Evolutionary conservation across 2,329 filamentous ascomycete genomes (phyloP).

Genomic region (Fusarium marasasianum): DNA sequence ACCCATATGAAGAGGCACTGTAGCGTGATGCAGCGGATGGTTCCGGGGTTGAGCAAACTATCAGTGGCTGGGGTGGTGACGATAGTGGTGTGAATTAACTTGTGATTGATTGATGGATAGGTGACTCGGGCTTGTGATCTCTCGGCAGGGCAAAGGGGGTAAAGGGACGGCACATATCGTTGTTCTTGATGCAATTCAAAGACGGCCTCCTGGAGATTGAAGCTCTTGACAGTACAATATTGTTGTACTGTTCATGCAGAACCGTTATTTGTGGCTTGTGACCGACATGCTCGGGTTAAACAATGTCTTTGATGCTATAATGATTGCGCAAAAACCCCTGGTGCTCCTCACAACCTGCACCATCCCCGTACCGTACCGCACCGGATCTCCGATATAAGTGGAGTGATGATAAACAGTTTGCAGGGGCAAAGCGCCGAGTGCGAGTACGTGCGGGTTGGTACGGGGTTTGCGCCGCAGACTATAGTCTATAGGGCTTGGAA

Average conservation of each 20-base stretch:
- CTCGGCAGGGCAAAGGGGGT: constrained; percentile 6
- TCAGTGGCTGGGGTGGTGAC: neutral
- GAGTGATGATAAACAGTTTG: constrained; percentile 24
- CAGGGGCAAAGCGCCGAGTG: constrained; percentile 23
- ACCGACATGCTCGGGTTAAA: constrained; percentile 7
- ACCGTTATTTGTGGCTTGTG: constrained; percentile 10
- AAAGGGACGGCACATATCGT: neutral
- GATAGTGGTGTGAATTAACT: constrained; percentile 30
- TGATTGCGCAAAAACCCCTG: neutral
- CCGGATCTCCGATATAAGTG: constrained; percentile 37
- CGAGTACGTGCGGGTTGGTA: constrained; percentile 8
- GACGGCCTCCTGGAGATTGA: neutral
- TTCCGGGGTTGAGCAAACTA: neutral
- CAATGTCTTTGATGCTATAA: constrained; percentile 8
- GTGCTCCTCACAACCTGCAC: neutral
- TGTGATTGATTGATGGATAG: constrained; percentile 20
- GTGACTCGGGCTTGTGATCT: constrained; percentile 7
- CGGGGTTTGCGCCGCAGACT: constrained; percentile 8
- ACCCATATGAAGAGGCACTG: constrained; percentile 5
- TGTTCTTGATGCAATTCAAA: neutral
- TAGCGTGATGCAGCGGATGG: constrained; percentile 21
- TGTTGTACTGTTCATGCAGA: neutral
- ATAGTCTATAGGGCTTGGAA: neutral
- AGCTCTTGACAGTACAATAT: neutral
- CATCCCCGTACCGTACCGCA: constrained; percentile 3